phyloP scores from a whole-genome alignment of 2,329 filamentous ascomycete genomes.

The Phymatotrichopsis omnivora region DNA sequence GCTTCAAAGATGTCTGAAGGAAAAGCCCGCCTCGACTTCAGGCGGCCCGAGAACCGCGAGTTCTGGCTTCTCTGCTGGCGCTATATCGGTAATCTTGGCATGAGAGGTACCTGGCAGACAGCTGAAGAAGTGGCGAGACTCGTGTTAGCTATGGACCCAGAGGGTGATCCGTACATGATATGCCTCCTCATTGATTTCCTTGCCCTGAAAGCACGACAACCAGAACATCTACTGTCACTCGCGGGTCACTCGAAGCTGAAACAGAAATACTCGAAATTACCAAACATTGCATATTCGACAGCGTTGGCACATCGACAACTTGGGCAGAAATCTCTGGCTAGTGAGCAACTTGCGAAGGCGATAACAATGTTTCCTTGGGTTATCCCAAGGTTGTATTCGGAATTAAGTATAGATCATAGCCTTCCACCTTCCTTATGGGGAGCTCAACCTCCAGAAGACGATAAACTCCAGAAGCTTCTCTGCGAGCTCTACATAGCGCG shows the following conservation, averaged over 20 bases:
- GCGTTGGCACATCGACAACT: conserved; percentile 66
- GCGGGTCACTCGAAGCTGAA: conserved; percentile 44
- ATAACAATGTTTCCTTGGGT: conserved; percentile 75
- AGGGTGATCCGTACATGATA: conserved; percentile 71
- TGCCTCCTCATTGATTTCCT: conserved; percentile 72
- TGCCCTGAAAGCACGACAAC: conserved; percentile 69
- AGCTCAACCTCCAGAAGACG: conserved; percentile 52
- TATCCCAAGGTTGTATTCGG: conserved; percentile 67
- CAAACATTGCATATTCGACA: conserved; percentile 65
- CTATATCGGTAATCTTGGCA: conserved; percentile 73
- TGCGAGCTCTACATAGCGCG: conserved; percentile 65
- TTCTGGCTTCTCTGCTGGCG: conserved; percentile 84
- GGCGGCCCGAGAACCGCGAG: conserved; percentile 76
- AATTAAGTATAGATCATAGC: conserved; percentile 58
- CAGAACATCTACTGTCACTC: conserved; percentile 64
- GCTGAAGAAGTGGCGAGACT: conserved; percentile 90
- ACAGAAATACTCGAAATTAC: conserved; percentile 46
- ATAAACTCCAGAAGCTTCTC: conserved; percentile 51
- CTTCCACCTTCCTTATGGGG: conserved; percentile 73
- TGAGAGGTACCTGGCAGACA: conserved; percentile 89
- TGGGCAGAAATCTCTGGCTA: conserved; percentile 55
- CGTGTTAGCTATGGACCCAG: conserved; percentile 61
- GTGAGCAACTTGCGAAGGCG: conserved; percentile 53
- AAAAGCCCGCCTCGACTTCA: conserved; percentile 69
- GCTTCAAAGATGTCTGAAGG: conserved; percentile 64